Conservation (phyloP, 257 asterid species). For the Anisodus acutangulus region DNA sequence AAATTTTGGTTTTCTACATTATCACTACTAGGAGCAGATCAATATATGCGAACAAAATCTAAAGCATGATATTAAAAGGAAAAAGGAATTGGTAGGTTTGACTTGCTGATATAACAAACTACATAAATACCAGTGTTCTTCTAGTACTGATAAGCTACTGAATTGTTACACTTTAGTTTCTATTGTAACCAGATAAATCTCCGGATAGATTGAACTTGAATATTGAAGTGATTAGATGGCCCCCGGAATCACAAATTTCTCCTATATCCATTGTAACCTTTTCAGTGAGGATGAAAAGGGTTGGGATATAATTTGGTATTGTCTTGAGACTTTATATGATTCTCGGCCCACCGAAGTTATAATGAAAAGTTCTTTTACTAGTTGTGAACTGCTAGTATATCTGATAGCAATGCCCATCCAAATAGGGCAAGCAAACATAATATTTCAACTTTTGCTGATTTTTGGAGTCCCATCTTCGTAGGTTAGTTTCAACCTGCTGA, state of each 20-base stretch:
- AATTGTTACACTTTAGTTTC: constrained; percentile 10
- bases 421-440: not conserved
- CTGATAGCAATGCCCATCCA: not conserved
- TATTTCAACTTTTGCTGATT: not conserved
- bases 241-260: not conserved
- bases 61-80: not conserved
- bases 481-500: not conserved
- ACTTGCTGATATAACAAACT: not conserved
- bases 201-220: not conserved
- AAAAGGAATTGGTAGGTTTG: not conserved
- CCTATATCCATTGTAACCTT: not conserved
- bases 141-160: not conserved
- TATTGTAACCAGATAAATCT: not conserved
- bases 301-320: not conserved
- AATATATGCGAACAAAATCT: not conserved
- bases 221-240: constrained; percentile 1
- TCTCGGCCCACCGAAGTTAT: not conserved
- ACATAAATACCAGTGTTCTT: not conserved
- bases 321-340: not conserved
- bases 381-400: not conserved
- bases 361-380: no score
- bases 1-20: not conserved
- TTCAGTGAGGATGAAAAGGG: not conserved
- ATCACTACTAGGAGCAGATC: not conserved
- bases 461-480: no score